Evolutionary conservation across 495 filamentous ascomycete genomes (phyloP), one percentile per base, ranked within the genome.

Genomic region (Lasiosphaeria hispida): DNA sequence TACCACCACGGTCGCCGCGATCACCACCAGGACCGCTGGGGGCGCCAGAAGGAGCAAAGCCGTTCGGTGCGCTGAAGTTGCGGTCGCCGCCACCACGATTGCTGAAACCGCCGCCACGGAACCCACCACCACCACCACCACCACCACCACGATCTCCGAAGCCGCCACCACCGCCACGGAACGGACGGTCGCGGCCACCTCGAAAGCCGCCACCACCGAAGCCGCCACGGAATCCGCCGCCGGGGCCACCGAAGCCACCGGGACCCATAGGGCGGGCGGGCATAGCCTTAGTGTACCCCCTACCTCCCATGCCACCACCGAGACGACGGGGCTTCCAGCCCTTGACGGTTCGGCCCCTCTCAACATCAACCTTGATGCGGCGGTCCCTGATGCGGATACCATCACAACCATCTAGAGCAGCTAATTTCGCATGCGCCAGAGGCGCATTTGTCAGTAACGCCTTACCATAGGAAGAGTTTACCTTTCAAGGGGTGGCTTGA

Each of bases 321-420:
- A 93, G 87, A 37, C 94, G 90, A 51, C 89, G 85, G 53, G 94
- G 94, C 68, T 89, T 90, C 94, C 94, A 98, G 45, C 89, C 92
- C 66, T 89, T 89, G 44, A 96, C 91, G 37, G 94, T 97, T 55
- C 94, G 88, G 60, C 94, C 95, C 68, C 95, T 87, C 72, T 98
- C 94, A 48, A 97, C 93, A 72, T 98, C 94, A 57, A 98, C 92
- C 67, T 95, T 83, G 60, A 97, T 89, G 52, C 88, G 86, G 63
- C 94, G 86, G 63, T 92, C 92, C 71, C 89, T 95, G 76, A 97
- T 96, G 42, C 87, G 85, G 57, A 96, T 88, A 63, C 90, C 90
- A 82, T 97, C 94, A 70, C 78, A 81, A 53, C 72, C 70, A 48
- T 83, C 80, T 69, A 83, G 59, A 69, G 81, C 81, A 77, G 80